These are phyloP conservation scores for Pichia cephalocereana DNA, from an alignment of 805 yeast genomes.

Conservation along the genomic window DNA sequence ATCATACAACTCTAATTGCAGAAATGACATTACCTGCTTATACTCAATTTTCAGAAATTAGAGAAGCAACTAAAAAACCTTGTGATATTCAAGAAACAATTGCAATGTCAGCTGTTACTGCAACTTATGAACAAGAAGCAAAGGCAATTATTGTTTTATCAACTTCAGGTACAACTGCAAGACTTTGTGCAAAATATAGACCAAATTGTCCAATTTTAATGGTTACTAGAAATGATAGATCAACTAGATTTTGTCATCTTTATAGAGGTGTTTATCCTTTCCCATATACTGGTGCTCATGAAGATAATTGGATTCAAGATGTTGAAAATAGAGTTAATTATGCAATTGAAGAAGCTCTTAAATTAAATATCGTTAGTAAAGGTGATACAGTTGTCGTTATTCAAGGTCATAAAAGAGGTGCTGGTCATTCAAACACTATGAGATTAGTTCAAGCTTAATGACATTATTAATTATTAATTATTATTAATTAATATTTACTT, in stretches of 20 bases:
- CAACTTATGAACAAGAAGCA: constrained; percentile 92
- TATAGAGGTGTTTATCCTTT: constrained; percentile 99
- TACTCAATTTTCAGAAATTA: constrained; percentile 74
- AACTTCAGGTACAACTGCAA: constrained; percentile 90
- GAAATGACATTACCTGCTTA: constrained; percentile 93
- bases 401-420: constrained; percentile 98
- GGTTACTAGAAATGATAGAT: constrained; percentile 91
- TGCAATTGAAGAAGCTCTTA: constrained; percentile 86
- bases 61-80: constrained; percentile 79
- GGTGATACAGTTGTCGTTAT: constrained; percentile 90
- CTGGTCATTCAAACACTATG: constrained; percentile 98
- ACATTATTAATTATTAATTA: not conserved
- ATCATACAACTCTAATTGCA: constrained; percentile 91
- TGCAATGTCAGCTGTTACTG: constrained; percentile 94
- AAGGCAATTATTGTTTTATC: constrained; percentile 95
- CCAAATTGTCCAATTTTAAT: constrained; percentile 95
- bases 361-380: constrained; percentile 72
- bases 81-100: constrained; percentile 92
- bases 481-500: not conserved
- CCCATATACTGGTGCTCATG: constrained; percentile 57
- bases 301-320: constrained; percentile 90
- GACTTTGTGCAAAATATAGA: constrained; percentile 95
- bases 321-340: constrained; percentile 90
- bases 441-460: constrained; percentile 43
- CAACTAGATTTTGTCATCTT: constrained; percentile 93